Percentiles rank a stretch among this genome's conserved stretches.
Conservation (phyloP, 352 stramenopile genomes). For the Phytophthora nicotianae region DNA sequence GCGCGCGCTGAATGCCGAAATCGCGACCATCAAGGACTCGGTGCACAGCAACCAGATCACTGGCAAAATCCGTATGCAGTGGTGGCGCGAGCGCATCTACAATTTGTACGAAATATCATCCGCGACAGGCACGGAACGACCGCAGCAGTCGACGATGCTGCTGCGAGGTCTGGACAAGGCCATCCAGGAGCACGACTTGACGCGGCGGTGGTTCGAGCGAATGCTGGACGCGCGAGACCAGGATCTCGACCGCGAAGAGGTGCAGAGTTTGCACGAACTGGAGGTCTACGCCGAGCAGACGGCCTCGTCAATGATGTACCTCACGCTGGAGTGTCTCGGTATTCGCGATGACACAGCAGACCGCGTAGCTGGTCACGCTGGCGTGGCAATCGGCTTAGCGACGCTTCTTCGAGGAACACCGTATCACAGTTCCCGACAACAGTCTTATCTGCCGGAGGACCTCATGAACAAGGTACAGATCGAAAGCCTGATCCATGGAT, state of each 20-base stretch:
- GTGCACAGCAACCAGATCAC: slow-evolving; percentile 83
- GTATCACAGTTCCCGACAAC: slow-evolving; percentile 66
- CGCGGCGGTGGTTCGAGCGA: slow-evolving; percentile 91
- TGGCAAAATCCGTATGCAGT: slow-evolving; percentile 92
- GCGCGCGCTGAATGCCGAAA: slow-evolving; percentile 91
- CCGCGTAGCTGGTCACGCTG: slow-evolving; percentile 82
- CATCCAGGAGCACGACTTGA: slow-evolving; percentile 79
- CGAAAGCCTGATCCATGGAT: slow-evolving; percentile 10
- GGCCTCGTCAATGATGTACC: slow-evolving; percentile 88
- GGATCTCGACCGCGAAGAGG: slow-evolving; percentile 86
- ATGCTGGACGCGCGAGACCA: slow-evolving; percentile 89
- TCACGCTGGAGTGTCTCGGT: slow-evolving; percentile 87
- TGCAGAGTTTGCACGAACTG: slow-evolving; percentile 69
- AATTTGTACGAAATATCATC: slow-evolving; percentile 56
- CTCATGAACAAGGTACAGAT: slow-evolving; percentile 71
- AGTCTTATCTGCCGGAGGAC: slow-evolving; percentile 85
- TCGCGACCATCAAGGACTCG: slow-evolving; percentile 90
- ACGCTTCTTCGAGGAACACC: slow-evolving; percentile 83
- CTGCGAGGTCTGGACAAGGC: slow-evolving; percentile 68
- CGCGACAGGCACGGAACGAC: slow-evolving; percentile 35
- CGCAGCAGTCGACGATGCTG: slow-evolving; percentile 58
- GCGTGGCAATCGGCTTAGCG: slow-evolving; percentile 83
- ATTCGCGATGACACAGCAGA: slow-evolving; percentile 78
- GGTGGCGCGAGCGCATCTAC: slow-evolving; percentile 90
- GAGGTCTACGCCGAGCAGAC: slow-evolving; percentile 90